Percentiles rank a stretch among this genome's conserved stretches.
Conservation (phyloP, 2,329 filamentous ascomycete species). For the Scytalidium sp. region DNA sequence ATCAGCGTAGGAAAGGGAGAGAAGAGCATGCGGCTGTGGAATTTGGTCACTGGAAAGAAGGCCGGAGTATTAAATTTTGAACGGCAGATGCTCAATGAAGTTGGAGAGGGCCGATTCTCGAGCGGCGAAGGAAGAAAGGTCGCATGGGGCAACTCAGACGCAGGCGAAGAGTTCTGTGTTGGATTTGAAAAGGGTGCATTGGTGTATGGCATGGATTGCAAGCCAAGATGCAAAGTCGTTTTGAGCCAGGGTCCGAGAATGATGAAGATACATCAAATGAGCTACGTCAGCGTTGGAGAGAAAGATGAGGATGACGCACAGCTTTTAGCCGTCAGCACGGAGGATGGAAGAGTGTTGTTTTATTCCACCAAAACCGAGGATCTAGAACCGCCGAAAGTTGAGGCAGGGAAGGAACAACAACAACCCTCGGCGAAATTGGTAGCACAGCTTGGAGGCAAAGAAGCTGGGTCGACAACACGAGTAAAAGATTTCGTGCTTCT, state of each 20-base stretch:
- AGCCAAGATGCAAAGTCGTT: slow-evolving; percentile 71
- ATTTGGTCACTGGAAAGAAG: slow-evolving; percentile 93
- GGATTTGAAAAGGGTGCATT: slow-evolving; percentile 83
- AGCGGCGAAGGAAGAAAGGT: slow-evolving; percentile 82
- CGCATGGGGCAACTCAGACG: slow-evolving; percentile 70
- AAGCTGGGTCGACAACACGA: slow-evolving; percentile 63
- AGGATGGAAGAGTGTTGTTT: slow-evolving; percentile 84
- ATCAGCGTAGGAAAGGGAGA: slow-evolving; percentile 88
- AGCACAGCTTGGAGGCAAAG: slow-evolving; percentile 75
- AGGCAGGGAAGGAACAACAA: slow-evolving; percentile 38
- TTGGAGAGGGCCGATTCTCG: slow-evolving; percentile 73
- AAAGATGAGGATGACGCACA: slow-evolving; percentile 39
- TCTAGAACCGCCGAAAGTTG: slow-evolving; percentile 29
- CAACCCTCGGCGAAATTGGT: slow-evolving; percentile 63
- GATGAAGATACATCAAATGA: slow-evolving; percentile 81
- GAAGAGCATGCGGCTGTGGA: slow-evolving; percentile 91
- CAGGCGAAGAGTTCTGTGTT: slow-evolving; percentile 82
- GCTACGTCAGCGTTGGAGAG: slow-evolving; percentile 56
- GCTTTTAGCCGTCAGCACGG: slow-evolving; percentile 78
- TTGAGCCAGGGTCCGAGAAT: slow-evolving; percentile 42
- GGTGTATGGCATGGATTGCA: slow-evolving; percentile 86
- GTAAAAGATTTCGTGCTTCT: slow-evolving; percentile 84
- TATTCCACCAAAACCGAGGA: slow-evolving; percentile 64
- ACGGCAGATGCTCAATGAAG: slow-evolving; percentile 66
- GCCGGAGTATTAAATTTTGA: slow-evolving; percentile 88